These are phyloP conservation scores for Mycena olivaceomarginata DNA, from an alignment of 768 basidiomycete genomes.

Conservation along the genomic window DNA sequence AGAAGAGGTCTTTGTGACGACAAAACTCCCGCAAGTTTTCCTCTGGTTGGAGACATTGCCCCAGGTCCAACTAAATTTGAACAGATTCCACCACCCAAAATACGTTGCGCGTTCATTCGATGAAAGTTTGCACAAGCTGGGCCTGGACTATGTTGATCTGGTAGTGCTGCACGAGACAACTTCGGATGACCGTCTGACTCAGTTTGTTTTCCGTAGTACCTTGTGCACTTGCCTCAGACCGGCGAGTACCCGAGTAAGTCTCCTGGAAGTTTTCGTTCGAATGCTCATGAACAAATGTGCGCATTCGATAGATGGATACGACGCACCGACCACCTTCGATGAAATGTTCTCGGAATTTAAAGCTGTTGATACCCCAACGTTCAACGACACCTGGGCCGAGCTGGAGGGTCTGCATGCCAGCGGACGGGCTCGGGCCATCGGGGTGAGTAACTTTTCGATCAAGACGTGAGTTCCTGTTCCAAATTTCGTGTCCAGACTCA, in stretches of 20 bases:
- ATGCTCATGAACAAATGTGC: not conserved
- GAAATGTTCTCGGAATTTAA: conserved; percentile 51
- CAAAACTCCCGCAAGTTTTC: no score
- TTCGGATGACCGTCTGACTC: not conserved
- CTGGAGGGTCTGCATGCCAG: no score
- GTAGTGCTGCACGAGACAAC: conserved; percentile 36
- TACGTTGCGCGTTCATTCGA: no score
- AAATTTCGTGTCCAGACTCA: conserved; percentile 28
- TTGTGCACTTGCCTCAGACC: conserved; percentile 71
- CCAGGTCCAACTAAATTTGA: not conserved
- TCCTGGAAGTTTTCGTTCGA: not conserved
- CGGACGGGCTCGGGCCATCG: no score
- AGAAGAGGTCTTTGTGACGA: no score
- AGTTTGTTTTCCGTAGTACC: conserved; percentile 56
- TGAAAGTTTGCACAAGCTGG: no score
- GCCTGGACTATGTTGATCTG: conserved; percentile 64
- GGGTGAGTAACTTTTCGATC: no score
- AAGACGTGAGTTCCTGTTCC: no score
- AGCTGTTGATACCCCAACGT: conserved; percentile 53
- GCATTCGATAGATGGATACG: conserved; percentile 36
- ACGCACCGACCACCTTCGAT: conserved; percentile 53
- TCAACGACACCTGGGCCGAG: conserved; percentile 69
- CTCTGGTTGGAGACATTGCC: not conserved
- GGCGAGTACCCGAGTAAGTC: conserved; percentile 44
- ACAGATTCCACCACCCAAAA: conserved; percentile 57